These are phyloP conservation scores for Calonectria henricotiae DNA, from an alignment of 2,329 filamentous ascomycete genomes.

Conservation along the genomic window DNA sequence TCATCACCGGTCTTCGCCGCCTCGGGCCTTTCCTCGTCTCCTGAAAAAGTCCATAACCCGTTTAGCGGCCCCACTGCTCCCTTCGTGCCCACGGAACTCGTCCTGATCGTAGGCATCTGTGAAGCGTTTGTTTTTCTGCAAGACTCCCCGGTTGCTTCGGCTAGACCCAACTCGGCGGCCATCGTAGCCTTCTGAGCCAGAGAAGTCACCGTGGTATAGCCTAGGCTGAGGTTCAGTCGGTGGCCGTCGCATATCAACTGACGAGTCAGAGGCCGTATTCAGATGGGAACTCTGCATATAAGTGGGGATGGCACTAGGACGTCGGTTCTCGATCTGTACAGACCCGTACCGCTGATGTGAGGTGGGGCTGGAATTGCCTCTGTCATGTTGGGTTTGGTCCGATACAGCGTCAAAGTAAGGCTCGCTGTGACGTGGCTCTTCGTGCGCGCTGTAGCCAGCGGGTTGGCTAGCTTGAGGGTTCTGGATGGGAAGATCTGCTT, in stretches of 20 bases:
- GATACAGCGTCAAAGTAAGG: constrained; percentile 62
- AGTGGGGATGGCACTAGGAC: constrained; percentile 64
- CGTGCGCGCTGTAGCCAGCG: constrained; percentile 57
- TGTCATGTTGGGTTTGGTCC: constrained; percentile 58
- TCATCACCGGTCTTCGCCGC: constrained; percentile 69
- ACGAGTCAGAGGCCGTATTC: constrained; percentile 70
- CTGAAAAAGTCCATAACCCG: constrained; percentile 99
- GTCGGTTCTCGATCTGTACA: constrained; percentile 59
- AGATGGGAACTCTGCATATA: constrained; percentile 66
- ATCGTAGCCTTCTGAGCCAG: constrained; percentile 63
- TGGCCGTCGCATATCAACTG: constrained; percentile 66
- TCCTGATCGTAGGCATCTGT: constrained; percentile 90
- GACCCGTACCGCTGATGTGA: constrained; percentile 64
- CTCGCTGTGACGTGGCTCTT: constrained; percentile 57
- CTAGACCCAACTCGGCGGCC: constrained; percentile 59
- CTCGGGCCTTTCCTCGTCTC: constrained; percentile 84
- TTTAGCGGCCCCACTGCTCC: constrained; percentile 89
- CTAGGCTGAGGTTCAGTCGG: constrained; percentile 60
- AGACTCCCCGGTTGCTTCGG: constrained; percentile 69
- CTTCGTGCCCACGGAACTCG: constrained; percentile 77
- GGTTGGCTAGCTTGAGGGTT: constrained; percentile 57
- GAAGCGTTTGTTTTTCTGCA: constrained; percentile 92
- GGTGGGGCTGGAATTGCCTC: constrained; percentile 56
- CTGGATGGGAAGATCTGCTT: constrained; percentile 70
- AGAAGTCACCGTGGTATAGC: constrained; percentile 63